Base-by-base conservation (phyloP, 2,329 filamentous ascomycete species). In the Diaporthe batatas region DNA sequence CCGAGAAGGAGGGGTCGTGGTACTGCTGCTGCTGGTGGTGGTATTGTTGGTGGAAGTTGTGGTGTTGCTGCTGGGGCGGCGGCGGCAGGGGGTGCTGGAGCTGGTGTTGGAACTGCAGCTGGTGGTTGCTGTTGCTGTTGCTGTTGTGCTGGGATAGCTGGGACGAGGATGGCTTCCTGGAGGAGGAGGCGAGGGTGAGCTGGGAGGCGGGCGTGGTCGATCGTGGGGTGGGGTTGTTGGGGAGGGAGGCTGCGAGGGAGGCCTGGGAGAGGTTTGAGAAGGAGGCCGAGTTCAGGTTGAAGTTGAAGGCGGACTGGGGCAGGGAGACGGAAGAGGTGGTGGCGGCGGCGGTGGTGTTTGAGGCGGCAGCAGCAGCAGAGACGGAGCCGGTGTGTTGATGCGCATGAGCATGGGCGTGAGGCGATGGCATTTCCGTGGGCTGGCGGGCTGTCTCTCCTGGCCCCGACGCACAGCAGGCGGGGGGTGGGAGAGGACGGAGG, bases 301-400 rank as follows among this genome's bases (percentile, higher is more conserved):
- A 68, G 71, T 73, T 74, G 73, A 70, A 73, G 42, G 71, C 71
- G 36, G 73, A 73, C 39, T 68, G 67, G 71, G 73, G 73, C 55
- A 74, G 73, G 47, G 29, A 29, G 29, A 29, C 29, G 29, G 29
- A 29, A 5, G 29, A 29, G 29, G 29, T 29, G 29, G 29, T 29
- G 29, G 29, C 5, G 29, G 29, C 5, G 29, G 71, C 25, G 10
- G 71, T 25, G 12, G 69, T 47, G 67, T 54, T 51, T 59, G 68
- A 49, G 58, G 57, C 53, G 32, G 71, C 53, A 5, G 2, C 29
- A 29, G 29, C 53, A 42, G 71, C 53, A 53, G 73, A 70, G 34
- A 62, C 71, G 44, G 73, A 65, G 68, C 44, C 71, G 51, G 67
- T 49, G 53, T 47, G 44, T 47, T 70, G 68, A 55, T 71, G 68